These are phyloP conservation scores for Hymenoscyphus salicellus DNA, from an alignment of 2,329 filamentous ascomycete genomes.

Conservation along the genomic window DNA sequence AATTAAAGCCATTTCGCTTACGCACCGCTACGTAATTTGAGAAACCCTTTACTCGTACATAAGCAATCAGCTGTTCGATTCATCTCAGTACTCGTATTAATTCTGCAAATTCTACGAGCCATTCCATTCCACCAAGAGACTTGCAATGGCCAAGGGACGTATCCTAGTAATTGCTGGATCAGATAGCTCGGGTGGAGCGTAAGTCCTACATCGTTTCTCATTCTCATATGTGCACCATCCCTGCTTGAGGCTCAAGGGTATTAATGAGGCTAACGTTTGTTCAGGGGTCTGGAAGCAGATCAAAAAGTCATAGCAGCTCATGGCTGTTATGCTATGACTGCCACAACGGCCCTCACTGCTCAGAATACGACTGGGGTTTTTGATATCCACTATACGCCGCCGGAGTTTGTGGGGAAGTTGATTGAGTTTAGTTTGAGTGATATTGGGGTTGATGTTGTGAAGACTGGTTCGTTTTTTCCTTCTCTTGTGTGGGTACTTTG, in stretches of 20 bases:
- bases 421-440: constrained; percentile 83
- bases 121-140: not conserved
- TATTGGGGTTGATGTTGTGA: constrained; percentile 84
- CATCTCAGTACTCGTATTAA: too few relatives aligned
- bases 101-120: not conserved
- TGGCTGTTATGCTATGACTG: constrained; percentile 93
- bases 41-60: not conserved
- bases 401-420: constrained; percentile 76
- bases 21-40: constrained; percentile 1
- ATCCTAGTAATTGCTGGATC: constrained; percentile 71
- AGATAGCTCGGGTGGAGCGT: constrained; percentile 74
- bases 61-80: not conserved
- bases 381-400: constrained; percentile 75
- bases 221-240: too few relatives aligned
- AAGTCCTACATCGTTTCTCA: constrained; percentile 45
- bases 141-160: constrained; percentile 41
- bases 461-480: constrained; percentile 63
- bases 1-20: not conserved
- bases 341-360: constrained; percentile 91
- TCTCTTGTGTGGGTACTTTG: not conserved
- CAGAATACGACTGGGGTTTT: constrained; percentile 87
- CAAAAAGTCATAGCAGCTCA: constrained; percentile 92
- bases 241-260: too few relatives aligned
- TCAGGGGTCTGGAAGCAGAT: constrained; percentile 87
- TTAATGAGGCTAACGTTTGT: too few relatives aligned